These are phyloP conservation scores for Termitomyces bulborhizus DNA, from an alignment of 768 basidiomycete species.

Conservation along the genomic window DNA sequence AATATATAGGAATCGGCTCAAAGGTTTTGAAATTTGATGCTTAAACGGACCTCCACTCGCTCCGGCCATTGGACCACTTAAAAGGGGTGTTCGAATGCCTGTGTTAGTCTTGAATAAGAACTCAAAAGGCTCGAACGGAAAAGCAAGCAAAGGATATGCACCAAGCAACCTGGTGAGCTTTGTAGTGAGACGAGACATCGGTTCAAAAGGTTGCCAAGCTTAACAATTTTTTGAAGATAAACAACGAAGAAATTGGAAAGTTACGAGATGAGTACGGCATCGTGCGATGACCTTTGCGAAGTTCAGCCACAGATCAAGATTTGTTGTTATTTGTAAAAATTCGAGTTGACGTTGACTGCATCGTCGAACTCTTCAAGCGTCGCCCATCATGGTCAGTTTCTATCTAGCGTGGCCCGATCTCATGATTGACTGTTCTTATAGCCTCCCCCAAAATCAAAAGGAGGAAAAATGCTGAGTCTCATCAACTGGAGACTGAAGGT, in stretches of 20 bases:
- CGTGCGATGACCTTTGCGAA: too few relatives aligned
- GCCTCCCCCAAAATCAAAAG: slow-evolving; percentile 96
- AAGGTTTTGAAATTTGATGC: slow-evolving; percentile 2
- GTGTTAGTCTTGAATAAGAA: background rate
- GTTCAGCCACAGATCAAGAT: slow-evolving; percentile 8
- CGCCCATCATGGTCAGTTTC: slow-evolving; percentile 51
- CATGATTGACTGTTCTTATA: slow-evolving; percentile 24
- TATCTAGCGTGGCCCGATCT: background rate
- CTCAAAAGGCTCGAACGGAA: background rate
- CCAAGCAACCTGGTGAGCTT: slow-evolving; percentile 47
- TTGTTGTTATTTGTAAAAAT: slow-evolving; percentile 23
- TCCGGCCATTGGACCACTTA: slow-evolving; percentile 67
- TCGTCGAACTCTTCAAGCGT: slow-evolving; percentile 16
- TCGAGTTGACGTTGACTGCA: slow-evolving; percentile 7
- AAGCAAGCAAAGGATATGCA: slow-evolving; percentile 17
- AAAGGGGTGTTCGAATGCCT: slow-evolving; percentile 56
- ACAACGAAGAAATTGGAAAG: too few relatives aligned
- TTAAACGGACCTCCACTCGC: slow-evolving; percentile 49
- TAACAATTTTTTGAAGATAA: too few relatives aligned
- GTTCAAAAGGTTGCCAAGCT: background rate
- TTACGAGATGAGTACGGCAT: too few relatives aligned
- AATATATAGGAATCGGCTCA: background rate
- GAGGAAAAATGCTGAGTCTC: slow-evolving; percentile 96
- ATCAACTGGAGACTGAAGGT: slow-evolving; percentile 98
- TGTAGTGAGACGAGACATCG: slow-evolving; percentile 29